Base-by-base conservation (phyloP, 495 filamentous ascomycete genomes). In the Aspergillus heteromorphus region DNA sequence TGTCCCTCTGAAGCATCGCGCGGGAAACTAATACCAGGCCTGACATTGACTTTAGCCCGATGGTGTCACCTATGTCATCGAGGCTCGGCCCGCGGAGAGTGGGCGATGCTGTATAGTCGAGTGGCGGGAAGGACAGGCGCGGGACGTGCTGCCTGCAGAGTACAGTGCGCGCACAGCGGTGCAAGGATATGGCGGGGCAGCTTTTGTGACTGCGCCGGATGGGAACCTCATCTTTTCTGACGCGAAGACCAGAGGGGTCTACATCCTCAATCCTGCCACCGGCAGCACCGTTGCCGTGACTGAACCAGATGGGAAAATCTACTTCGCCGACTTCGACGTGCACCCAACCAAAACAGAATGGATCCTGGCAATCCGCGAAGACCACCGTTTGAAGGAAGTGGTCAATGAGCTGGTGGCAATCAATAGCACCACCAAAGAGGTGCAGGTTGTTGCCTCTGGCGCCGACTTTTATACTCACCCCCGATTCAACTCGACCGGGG, bases 391-490 rank as follows among this genome's bases (percentile, higher is more conserved):
- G 18, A 54, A 59, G 1, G 49, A 64, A 43, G 65, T 65, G 14
- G 57, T 64, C 19, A 68, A 66, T 23, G 60, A 53, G 1, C 42
- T 68, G 23, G 59, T 68, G 16, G 59, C 57, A 2, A 64, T 68
- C 42, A 51, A 68, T 40, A 53, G 57, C 7, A 49, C 49, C 16
- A 30, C 48, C 14, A 57, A 55, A 1, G 48, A 54, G 23, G 65
- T 62, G 20, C 48, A 41, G 0, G 63, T 50, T 0, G 59, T 69
- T 41, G 58, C 58, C 1, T 31, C 61, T 27, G 76, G 74, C 0
- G 73, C 73, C 6, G 75, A 81, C 52, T 81, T 80, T 57, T 79
- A 78, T 54, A 64, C 65, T 2, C 69, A 74, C 52, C 75, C 77
- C 5, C 73, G 72, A 43, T 79, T 79, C 53, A 71, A 70, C 48